phyloP scores from a whole-genome alignment of 768 basidiomycete species.

The Trametes maxima region DNA sequence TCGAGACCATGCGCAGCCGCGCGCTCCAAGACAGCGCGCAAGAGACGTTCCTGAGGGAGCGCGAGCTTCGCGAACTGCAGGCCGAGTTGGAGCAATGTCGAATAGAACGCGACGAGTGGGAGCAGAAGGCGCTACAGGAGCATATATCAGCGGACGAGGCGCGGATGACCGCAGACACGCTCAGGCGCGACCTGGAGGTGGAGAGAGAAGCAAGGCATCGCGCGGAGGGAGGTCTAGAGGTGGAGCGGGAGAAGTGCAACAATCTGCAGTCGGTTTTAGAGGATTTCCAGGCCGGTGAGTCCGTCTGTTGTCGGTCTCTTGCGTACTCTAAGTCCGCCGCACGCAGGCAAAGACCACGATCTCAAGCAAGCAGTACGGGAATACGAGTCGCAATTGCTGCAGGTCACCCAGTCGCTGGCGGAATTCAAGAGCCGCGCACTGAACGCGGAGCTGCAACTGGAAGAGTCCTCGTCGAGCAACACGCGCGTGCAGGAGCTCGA shows the following conservation, averaged over 20 bases:
- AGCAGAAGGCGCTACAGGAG: constrained; percentile 61
- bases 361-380: constrained; percentile 83
- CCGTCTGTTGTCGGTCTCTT: constrained; percentile 2
- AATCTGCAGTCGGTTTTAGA: constrained; percentile 93
- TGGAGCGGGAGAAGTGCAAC: constrained; percentile 69
- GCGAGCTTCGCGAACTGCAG: constrained; percentile 79
- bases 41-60: constrained; percentile 70
- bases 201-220: constrained; percentile 61
- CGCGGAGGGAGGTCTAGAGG: constrained; percentile 58
- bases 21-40: constrained; percentile 69
- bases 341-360: constrained; percentile 90
- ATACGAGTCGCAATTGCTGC: constrained; percentile 71
- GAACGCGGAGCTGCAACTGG: constrained; percentile 83
- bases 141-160: constrained; percentile 72
- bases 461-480: constrained; percentile 69
- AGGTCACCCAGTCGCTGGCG: constrained; percentile 75
- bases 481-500: constrained; percentile 73
- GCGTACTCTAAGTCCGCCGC: constrained; percentile 15
- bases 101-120: constrained; percentile 80
- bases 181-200: constrained; percentile 67
- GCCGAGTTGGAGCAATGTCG: constrained; percentile 86
- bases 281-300: constrained; percentile 88
- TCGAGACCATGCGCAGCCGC: constrained; percentile 65
- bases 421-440: constrained; percentile 89
- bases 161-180: constrained; percentile 53